phyloP scores from a whole-genome alignment of 1,284 basidiomycete genomes.

The Thelephora terrestris region DNA sequence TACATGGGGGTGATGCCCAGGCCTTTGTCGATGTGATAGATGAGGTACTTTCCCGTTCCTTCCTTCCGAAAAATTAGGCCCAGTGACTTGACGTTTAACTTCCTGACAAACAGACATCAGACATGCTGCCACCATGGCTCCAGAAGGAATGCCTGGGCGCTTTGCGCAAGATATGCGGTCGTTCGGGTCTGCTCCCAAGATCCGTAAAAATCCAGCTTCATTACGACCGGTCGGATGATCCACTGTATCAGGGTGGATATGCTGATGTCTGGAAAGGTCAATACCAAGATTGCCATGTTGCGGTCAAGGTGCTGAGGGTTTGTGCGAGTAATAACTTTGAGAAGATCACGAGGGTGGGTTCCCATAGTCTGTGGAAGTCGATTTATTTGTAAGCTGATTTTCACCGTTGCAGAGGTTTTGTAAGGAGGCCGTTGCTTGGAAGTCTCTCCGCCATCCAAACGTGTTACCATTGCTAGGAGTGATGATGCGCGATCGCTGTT shows the following conservation, averaged over 20 bases:
- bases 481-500: background rate
- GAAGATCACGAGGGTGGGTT: background rate
- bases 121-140: background rate
- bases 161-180: background rate
- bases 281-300: background rate
- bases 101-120: background rate
- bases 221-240: background rate
- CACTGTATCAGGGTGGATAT: background rate
- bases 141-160: background rate
- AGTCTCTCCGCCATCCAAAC: background rate
- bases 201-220: background rate
- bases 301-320: constrained; percentile 2
- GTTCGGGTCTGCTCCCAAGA: background rate
- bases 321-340: background rate
- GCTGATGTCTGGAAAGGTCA: constrained; percentile 4
- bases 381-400: background rate
- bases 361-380: background rate
- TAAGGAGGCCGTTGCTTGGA: background rate
- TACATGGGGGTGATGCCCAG: background rate
- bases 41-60: background rate
- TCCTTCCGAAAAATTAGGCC: background rate
- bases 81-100: background rate
- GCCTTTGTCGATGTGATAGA: background rate
- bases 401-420: background rate
- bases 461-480: too few species aligned